Evolutionary conservation across 495 filamentous ascomycete species (phyloP).

Genomic region (Aspergillus kassunensis): DNA sequence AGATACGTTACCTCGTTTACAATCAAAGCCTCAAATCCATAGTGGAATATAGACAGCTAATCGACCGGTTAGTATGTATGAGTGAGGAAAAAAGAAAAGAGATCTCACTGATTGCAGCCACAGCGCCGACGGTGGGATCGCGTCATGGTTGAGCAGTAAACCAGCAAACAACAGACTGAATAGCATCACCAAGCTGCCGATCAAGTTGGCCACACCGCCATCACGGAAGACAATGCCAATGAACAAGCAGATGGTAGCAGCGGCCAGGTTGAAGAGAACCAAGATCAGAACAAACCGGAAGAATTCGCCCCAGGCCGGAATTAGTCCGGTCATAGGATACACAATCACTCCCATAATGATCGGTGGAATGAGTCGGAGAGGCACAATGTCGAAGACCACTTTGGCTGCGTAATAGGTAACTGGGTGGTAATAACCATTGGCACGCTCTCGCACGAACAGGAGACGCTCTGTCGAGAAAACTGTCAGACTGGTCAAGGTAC

Average conservation of each 20-base stretch:
- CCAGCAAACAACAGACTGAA: slow-evolving; percentile 95
- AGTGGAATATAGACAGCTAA: slow-evolving; percentile 97
- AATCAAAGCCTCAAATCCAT: slow-evolving; percentile 92
- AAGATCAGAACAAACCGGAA: slow-evolving; percentile 87
- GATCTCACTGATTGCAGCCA: slow-evolving; percentile 80
- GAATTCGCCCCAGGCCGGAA: slow-evolving; percentile 78
- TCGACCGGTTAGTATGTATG: slow-evolving; percentile 15
- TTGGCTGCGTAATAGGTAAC: slow-evolving; percentile 96
- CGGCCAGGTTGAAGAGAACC: slow-evolving; percentile 93
- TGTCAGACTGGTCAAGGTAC: slow-evolving; percentile 85
- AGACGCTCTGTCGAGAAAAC: slow-evolving; percentile 92
- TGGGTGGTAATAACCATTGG: slow-evolving; percentile 97
- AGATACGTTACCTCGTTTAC: slow-evolving; percentile 96
- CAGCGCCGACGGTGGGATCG: slow-evolving; percentile 73
- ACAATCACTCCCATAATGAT: slow-evolving; percentile 96
- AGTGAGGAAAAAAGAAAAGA: background rate
- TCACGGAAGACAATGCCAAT: slow-evolving; percentile 95
- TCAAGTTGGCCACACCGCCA: slow-evolving; percentile 85
- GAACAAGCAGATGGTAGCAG: slow-evolving; percentile 88
- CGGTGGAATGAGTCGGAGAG: slow-evolving; percentile 87
- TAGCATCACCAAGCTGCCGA: slow-evolving; percentile 95
- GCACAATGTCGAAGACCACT: slow-evolving; percentile 92
- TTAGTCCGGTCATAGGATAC: slow-evolving; percentile 97
- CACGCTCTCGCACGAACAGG: slow-evolving; percentile 88
- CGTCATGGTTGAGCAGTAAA: slow-evolving; percentile 87